Evolutionary conservation across 2,329 filamentous ascomycete genomes (phyloP).

Genomic region (Colletotrichum musae): DNA sequence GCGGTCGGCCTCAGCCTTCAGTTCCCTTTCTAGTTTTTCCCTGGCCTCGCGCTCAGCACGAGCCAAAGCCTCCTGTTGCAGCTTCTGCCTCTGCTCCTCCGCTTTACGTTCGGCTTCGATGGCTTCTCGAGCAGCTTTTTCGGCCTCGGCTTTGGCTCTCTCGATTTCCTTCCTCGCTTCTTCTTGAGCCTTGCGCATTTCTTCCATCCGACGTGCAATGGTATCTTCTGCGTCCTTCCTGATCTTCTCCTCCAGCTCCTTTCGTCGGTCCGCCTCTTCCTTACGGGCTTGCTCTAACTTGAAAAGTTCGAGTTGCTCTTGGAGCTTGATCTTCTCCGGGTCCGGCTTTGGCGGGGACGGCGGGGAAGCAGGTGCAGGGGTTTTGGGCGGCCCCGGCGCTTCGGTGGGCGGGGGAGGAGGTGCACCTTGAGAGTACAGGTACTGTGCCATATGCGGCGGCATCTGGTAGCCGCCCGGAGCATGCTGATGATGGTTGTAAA

Average conservation of each 20-base stretch:
- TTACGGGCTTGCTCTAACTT: conserved; percentile 62
- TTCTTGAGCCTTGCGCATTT: conserved; percentile 58
- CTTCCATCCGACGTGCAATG: conserved; percentile 58
- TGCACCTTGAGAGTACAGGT: conserved; percentile 56
- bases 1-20: conserved; percentile 61
- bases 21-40: conserved; percentile 56
- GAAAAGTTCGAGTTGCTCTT: conserved; percentile 70
- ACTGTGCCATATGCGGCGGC: conserved; percentile 55
- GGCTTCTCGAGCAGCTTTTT: conserved; percentile 59
- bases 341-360: conserved; percentile 63
- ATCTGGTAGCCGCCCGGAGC: conserved; percentile 44
- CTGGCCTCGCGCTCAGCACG: conserved; percentile 51
- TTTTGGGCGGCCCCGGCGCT: conserved; percentile 53
- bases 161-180: conserved; percentile 64
- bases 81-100: conserved; percentile 61
- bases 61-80: conserved; percentile 52
- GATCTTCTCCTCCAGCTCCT: conserved; percentile 60
- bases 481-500: conserved; percentile 46
- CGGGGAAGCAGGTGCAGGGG: conserved; percentile 54
- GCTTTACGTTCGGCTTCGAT: conserved; percentile 61
- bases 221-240: conserved; percentile 63
- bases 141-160: conserved; percentile 61
- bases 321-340: conserved; percentile 72
- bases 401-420: conserved; percentile 60
- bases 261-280: conserved; percentile 61